These are phyloP conservation scores for Ogataea allantospora DNA, from an alignment of 805 yeast genomes.

Conservation along the genomic window DNA sequence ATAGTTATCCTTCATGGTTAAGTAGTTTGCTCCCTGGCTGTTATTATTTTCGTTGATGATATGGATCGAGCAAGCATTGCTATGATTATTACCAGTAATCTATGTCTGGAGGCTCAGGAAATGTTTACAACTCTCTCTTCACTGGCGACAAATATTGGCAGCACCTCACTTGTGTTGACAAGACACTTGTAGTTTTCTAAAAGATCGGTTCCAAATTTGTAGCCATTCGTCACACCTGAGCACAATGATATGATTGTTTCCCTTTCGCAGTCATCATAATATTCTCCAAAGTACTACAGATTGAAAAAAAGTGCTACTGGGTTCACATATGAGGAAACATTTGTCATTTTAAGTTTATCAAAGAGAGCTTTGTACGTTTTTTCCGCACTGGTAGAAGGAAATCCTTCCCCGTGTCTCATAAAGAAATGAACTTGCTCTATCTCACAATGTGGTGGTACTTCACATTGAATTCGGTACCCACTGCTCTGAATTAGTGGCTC, in stretches of 20 bases:
- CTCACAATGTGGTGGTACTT: conserved; percentile 47
- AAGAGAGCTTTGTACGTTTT: conserved; percentile 9
- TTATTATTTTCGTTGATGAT: conserved; percentile 45
- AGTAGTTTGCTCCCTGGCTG: conserved; percentile 50
- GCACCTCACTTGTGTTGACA: conserved; percentile 34
- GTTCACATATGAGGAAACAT: conserved; percentile 36
- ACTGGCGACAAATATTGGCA: conserved; percentile 53
- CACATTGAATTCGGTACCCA: conserved; percentile 52
- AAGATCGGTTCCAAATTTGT: conserved; percentile 45
- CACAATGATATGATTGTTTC: conserved; percentile 50
- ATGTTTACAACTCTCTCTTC: conserved; percentile 52
- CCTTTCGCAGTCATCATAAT: conserved; percentile 31
- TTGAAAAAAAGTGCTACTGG: conserved; percentile 45
- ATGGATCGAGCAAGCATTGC: conserved; percentile 34
- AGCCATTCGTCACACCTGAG: conserved; percentile 48
- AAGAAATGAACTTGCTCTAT: conserved; percentile 53
- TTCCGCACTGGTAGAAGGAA: conserved; percentile 34
- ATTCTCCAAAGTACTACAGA: conserved; percentile 36
- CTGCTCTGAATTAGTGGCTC: conserved; percentile 51
- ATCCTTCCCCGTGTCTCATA: conserved; percentile 62
- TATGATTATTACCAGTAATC: conserved; percentile 47
- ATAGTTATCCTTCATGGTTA: conserved; percentile 37
- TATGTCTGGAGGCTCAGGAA: conserved; percentile 51
- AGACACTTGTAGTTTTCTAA: conserved; percentile 48
- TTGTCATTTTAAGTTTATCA: conserved; percentile 6